Evolutionary conservation across 1,139 yeast genomes (phyloP), one percentile per base, ranked within the genome.

Genomic region (Kluyveromyces marxianus): DNA sequence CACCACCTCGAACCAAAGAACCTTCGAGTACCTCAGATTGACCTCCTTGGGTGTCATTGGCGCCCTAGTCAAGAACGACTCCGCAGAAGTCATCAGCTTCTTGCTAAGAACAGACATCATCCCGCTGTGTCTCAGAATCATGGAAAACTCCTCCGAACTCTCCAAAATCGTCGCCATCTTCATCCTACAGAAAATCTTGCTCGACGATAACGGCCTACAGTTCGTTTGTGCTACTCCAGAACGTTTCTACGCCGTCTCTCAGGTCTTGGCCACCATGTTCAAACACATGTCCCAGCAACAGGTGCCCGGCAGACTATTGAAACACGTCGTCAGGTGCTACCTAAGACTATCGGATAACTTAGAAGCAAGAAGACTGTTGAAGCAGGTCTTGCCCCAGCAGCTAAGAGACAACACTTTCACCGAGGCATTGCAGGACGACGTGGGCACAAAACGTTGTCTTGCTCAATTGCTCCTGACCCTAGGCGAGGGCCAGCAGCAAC

Each of bases 41-140:
- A 92, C 98, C 1, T 85, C 96, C 48, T 76, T 92, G 50, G 98
- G 98, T 34, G 97, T 92, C 4, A 87, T 92, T 63, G 98, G 98
- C 21, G 98, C 98, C 0, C 71, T 92, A 50, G 98, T 92, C 29
- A 92, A 92, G 59, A 90, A 90, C 64, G 98, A 92, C 62, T 86
- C 96, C 2, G 89, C 96, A 8, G 97, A 92, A 57, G 98, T 92
- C 44, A 90, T 92, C 51, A 84, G 85, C 52, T 92, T 92, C 61
- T 70, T 92, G 58, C 72, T 92, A 41, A 83, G 96, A 8, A 90
- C 98, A 0, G 98, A 92, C 63, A 92, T 92, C 54, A 95, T 92
- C 35, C 98, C 98, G 4, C 70, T 92, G 49, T 92, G 98, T 65
- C 71, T 92, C 49, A 83, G 94, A 57, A 92, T 92, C 49, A 90